Evolutionary conservation across 2,329 filamentous ascomycete genomes (phyloP).

Genomic region (Ceratocystis destructans): DNA sequence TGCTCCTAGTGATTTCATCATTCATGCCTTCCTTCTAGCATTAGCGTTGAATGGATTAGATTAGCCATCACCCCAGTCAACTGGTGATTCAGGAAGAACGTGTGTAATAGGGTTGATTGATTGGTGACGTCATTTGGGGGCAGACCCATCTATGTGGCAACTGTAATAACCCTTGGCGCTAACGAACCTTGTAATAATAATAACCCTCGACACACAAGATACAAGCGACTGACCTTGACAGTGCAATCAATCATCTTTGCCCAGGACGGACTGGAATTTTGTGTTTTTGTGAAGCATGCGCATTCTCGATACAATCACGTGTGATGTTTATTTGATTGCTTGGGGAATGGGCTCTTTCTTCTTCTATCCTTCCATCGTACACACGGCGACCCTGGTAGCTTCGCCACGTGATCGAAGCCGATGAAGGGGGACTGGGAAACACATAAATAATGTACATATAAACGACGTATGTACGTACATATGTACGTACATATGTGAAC

Average conservation of each 20-base stretch:
- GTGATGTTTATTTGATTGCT: not conserved
- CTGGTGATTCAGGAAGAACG: not conserved
- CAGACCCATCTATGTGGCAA: not conserved
- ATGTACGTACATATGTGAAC: too few relatives aligned
- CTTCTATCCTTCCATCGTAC: not conserved
- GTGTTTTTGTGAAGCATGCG: not conserved
- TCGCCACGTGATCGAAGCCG: not conserved
- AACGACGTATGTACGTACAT: not conserved
- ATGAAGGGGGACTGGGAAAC: not conserved
- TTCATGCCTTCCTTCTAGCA: not conserved
- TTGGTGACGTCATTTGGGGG: not conserved
- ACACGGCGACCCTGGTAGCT: not conserved
- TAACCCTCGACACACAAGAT: not conserved
- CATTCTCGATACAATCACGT: not conserved
- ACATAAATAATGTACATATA: not conserved
- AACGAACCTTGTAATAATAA: not conserved
- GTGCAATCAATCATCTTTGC: not conserved
- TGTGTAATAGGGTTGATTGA: not conserved
- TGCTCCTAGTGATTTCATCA: not conserved
- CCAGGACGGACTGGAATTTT: not conserved
- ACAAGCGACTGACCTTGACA: not conserved
- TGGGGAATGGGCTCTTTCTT: not conserved
- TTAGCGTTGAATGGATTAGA: not conserved
- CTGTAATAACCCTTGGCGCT: not conserved
- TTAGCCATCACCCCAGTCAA: not conserved